Evolutionary conservation across 495 filamentous ascomycete genomes (phyloP).

Genomic region (Tetracladium marchalianum): DNA sequence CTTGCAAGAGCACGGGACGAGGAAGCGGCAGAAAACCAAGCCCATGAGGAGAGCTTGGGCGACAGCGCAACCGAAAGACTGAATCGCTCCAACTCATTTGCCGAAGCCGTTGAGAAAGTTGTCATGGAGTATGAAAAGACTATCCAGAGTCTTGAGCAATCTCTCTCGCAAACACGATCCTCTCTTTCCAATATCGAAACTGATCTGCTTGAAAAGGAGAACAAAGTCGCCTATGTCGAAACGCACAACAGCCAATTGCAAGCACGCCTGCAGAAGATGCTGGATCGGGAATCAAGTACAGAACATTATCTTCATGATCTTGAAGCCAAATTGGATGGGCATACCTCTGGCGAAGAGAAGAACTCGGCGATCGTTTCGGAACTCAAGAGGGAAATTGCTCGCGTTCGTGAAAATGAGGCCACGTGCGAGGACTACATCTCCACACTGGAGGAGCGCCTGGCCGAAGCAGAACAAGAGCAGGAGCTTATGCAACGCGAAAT

Average conservation of each 20-base stretch:
- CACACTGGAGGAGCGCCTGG: constrained; percentile 89
- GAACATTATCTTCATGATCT: constrained; percentile 88
- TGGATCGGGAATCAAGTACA: constrained; percentile 80
- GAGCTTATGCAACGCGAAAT: constrained; percentile 96
- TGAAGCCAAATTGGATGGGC: constrained; percentile 79
- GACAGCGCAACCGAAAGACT: constrained; percentile 80
- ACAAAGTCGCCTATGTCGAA: constrained; percentile 82
- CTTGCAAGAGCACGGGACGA: constrained; percentile 76
- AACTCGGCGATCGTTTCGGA: constrained; percentile 75
- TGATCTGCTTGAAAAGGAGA: constrained; percentile 82
- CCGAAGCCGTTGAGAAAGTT: constrained; percentile 89
- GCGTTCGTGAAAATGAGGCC: constrained; percentile 84
- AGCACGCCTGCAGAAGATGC: constrained; percentile 73
- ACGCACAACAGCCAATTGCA: constrained; percentile 87
- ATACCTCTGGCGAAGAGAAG: constrained; percentile 87
- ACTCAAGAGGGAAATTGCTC: constrained; percentile 80
- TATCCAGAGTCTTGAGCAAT: constrained; percentile 86
- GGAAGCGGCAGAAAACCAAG: constrained; percentile 39
- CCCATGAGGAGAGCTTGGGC: constrained; percentile 47
- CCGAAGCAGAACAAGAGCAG: constrained; percentile 91
- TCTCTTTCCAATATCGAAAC: constrained; percentile 79
- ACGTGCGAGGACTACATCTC: constrained; percentile 93
- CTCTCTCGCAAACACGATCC: constrained; percentile 78
- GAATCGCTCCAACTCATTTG: constrained; percentile 90
- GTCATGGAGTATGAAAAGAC: constrained; percentile 98